Conservation (phyloP, 2,329 filamentous ascomycete genomes). For the Pyrenochaeta sp. region DNA sequence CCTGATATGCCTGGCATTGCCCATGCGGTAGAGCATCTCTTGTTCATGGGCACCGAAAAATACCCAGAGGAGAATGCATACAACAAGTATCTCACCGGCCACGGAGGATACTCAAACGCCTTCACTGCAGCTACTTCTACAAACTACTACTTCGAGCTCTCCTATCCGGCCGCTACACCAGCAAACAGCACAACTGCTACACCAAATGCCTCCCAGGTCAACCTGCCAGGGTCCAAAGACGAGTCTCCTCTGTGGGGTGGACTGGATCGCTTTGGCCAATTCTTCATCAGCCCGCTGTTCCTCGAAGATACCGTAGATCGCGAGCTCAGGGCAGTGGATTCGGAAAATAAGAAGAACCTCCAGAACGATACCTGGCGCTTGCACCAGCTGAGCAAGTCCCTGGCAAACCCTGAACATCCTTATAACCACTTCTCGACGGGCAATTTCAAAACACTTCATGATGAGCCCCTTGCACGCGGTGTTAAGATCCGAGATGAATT, state of each 20-base stretch:
- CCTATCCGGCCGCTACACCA: slow-evolving; percentile 70
- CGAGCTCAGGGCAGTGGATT: slow-evolving; percentile 88
- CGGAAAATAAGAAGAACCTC: slow-evolving; percentile 97
- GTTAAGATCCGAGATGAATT: slow-evolving; percentile 90
- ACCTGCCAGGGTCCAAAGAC: slow-evolving; percentile 45
- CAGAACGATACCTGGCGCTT: slow-evolving; percentile 89
- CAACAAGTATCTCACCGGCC: slow-evolving; percentile 86
- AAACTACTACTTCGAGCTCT: slow-evolving; percentile 97
- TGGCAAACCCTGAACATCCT: slow-evolving; percentile 87
- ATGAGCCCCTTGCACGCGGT: slow-evolving; percentile 77
- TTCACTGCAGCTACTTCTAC: slow-evolving; percentile 94
- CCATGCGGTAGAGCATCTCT: slow-evolving; percentile 91
- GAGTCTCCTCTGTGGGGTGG: slow-evolving; percentile 77
- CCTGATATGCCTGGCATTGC: slow-evolving; percentile 93
- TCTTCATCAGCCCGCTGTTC: slow-evolving; percentile 90
- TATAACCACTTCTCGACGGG: slow-evolving; percentile 93
- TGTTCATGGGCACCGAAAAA: slow-evolving; percentile 99
- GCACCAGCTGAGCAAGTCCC: slow-evolving; percentile 84
- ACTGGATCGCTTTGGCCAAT: slow-evolving; percentile 90
- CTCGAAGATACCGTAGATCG: slow-evolving; percentile 83
- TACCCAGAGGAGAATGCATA: slow-evolving; percentile 84
- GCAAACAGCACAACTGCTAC: slow-evolving; percentile 59
- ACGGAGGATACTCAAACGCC: slow-evolving; percentile 92
- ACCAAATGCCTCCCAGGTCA: slow-evolving; percentile 43
- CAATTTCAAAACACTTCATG: slow-evolving; percentile 85